Conservation (phyloP, 2,329 filamentous ascomycete species). For the Talaromyces sp. region DNA sequence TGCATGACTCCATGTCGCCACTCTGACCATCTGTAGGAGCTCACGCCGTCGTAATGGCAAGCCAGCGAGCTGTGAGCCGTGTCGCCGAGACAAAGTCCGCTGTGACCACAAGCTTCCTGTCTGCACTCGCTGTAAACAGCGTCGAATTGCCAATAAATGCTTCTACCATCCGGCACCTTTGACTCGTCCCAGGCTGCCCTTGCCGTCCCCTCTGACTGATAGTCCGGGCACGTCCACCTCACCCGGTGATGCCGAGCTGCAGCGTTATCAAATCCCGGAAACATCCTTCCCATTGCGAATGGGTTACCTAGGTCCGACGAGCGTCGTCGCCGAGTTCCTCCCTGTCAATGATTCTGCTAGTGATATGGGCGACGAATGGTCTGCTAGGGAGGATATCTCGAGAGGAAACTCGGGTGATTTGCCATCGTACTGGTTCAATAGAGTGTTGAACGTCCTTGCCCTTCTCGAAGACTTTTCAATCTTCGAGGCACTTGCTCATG, state of each 20-base stretch:
- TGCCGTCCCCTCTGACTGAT: neutral
- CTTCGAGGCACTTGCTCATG: neutral
- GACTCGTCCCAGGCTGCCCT: neutral
- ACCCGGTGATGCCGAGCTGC: neutral
- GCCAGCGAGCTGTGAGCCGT: constrained; percentile 32
- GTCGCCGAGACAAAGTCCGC: constrained; percentile 30
- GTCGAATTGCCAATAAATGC: neutral
- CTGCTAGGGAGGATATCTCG: neutral
- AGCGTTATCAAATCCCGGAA: neutral
- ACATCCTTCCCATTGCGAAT: constrained; percentile 16
- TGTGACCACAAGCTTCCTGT: constrained; percentile 31
- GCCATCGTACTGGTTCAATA: constrained; percentile 3
- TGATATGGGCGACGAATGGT: constrained; percentile 4
- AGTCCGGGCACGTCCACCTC: neutral
- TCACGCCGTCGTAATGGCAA: constrained; percentile 27
- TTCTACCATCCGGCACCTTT: constrained; percentile 9
- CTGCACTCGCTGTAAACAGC: constrained; percentile 12
- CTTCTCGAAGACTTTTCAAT: neutral
- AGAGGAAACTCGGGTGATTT: neutral
- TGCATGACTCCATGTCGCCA: neutral
- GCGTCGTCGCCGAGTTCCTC: constrained; percentile 24
- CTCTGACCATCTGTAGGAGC: neutral
- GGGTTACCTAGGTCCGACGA: constrained; percentile 31
- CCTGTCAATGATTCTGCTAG: constrained; percentile 18
- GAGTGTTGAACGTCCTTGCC: neutral